Base-by-base conservation (phyloP, 805 yeast species). In the Myxozyma sirexii region DNA sequence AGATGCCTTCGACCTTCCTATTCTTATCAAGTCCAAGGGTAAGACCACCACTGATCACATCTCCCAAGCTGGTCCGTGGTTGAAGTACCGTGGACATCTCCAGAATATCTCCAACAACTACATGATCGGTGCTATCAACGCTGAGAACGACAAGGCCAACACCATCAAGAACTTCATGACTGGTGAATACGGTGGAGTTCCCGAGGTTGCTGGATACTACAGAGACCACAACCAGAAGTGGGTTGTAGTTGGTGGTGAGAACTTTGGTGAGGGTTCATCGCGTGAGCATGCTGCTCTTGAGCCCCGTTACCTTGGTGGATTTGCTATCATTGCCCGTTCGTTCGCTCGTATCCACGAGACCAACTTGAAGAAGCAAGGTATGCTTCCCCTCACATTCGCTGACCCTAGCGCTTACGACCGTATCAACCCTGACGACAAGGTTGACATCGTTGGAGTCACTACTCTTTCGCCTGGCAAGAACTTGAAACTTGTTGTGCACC, bases 271-370 rank as follows among this genome's bases (percentile, higher is more conserved):
- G 79, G 99, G 99, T 70, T 92, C 97, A 51, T 97, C 99, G 33
- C 88, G 99, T 82, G 99, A 93, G 75, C 99, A 93, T 71, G 99
- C 99, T 47, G 98, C 98, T 15, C 80, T 94, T 67, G 90, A 94
- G 35, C 99, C 98, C 57, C 83, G 96, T 76, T 94, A 89, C 79
- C 81, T 94, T 46, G 98, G 97, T 62, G 98, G 99, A 64, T 77
- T 86, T 59, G 83, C 91, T 65, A 87, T 93, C 64, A 78, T 93
- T 63, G 96, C 90, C 69, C 93, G 92, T 76, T 92, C 97, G 8
- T 93, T 93, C 77, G 99, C 99, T 37, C 87, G 99, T 81, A 93
- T 93, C 70, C 99, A 93, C 77, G 99, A 93, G 79, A 93, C 99
- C 37, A 93, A 93, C 77, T 84, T 93, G 78, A 94, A 93, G 82